phyloP scores from a whole-genome alignment of 192 early-diverging fungal genomes.

The Rhizophagus sp. region DNA sequence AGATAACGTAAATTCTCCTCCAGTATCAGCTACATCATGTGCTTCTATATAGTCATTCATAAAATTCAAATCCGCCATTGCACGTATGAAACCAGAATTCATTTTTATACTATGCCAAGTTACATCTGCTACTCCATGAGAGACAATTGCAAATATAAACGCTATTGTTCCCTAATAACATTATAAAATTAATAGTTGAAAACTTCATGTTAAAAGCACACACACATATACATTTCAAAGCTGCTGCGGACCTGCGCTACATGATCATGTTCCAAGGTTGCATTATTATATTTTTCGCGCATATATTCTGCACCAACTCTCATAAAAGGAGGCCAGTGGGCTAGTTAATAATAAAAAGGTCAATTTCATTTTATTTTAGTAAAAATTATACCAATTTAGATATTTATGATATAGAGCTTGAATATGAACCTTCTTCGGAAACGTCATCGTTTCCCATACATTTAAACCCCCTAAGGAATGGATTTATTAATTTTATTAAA shows the following conservation, averaged over 20 bases:
- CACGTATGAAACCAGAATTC: conserved; percentile 57
- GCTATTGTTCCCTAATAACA: conserved; percentile 52
- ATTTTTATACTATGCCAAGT: conserved; percentile 68
- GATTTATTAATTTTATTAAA: not conserved
- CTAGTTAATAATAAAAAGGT: conserved; percentile 35
- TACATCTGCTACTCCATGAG: conserved; percentile 68
- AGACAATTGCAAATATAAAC: conserved; percentile 67
- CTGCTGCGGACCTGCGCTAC: conserved; percentile 35
- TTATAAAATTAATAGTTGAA: not conserved
- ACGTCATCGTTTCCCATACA: conserved; percentile 46
- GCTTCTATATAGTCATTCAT: conserved; percentile 47
- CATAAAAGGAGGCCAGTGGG: conserved; percentile 75
- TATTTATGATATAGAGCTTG: not conserved
- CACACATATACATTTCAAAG: no score
- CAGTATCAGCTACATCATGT: conserved; percentile 62
- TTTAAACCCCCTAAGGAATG: conserved; percentile 53
- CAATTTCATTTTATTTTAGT: not conserved
- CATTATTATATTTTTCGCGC: conserved; percentile 50
- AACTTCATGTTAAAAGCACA: not conserved
- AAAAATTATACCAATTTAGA: not conserved
- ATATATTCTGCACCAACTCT: conserved; percentile 56
- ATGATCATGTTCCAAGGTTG: conserved; percentile 47
- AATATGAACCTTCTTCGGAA: conserved; percentile 45
- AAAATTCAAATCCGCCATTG: conserved; percentile 53
- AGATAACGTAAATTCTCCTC: conserved; percentile 63